These are phyloP conservation scores for Dothistroma septosporum DNA, from an alignment of 2,329 filamentous ascomycete genomes.

Conservation along the genomic window DNA sequence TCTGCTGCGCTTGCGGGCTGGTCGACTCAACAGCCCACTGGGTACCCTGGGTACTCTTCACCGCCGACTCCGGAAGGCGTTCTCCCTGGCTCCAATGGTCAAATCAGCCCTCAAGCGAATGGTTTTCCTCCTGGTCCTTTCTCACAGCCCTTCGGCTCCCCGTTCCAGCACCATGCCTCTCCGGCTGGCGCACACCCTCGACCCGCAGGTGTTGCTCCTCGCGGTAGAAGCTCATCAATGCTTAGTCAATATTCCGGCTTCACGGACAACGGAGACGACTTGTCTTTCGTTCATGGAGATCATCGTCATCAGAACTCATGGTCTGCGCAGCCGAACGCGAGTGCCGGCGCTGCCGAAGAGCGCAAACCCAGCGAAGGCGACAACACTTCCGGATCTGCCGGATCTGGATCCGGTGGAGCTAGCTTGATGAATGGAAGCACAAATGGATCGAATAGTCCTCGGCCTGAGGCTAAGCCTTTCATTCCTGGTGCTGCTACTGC, in stretches of 20 bases:
- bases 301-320: constrained; percentile 24
- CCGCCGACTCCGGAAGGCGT: constrained; percentile 58
- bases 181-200: constrained; percentile 13
- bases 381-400: constrained; percentile 15
- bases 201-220: constrained; percentile 22
- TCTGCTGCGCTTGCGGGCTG: constrained; percentile 29
- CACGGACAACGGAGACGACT: constrained; percentile 40
- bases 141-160: constrained; percentile 24
- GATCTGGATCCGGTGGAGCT: constrained; percentile 22
- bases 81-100: constrained; percentile 49
- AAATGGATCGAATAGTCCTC: constrained; percentile 33
- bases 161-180: constrained; percentile 22
- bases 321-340: constrained; percentile 19
- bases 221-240: constrained; percentile 51
- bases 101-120: constrained; percentile 19
- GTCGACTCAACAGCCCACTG: constrained; percentile 23
- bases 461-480: constrained; percentile 34
- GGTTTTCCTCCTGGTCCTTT: constrained; percentile 20
- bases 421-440: constrained; percentile 25
- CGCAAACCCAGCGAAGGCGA: constrained; percentile 28
- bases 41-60: constrained; percentile 33
- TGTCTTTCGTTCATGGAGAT: constrained; percentile 20
- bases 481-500: constrained; percentile 21
- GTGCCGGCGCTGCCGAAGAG: constrained; percentile 17
- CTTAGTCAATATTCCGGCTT: constrained; percentile 50